Conservation (phyloP, 1,284 basidiomycete genomes). For the Microstroma glucosiphilum region DNA sequence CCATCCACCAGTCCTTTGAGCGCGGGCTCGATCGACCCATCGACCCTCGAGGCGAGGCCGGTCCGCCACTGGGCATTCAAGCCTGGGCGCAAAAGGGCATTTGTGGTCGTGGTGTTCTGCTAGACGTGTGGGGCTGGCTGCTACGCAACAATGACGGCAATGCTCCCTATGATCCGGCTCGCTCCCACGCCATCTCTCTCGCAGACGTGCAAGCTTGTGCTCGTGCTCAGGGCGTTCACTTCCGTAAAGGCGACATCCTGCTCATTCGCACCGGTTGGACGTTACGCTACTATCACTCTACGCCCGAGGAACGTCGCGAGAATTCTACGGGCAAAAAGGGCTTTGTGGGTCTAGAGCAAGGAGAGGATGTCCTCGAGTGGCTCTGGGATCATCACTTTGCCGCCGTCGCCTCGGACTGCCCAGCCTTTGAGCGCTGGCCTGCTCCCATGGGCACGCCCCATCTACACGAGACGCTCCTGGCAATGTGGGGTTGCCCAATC, state of each 20-base stretch:
- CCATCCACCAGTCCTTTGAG: slow-evolving; percentile 26
- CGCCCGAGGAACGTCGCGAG: slow-evolving; percentile 54
- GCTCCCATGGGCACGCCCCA: slow-evolving; percentile 17
- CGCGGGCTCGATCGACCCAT: slow-evolving; percentile 18
- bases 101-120: slow-evolving; percentile 64
- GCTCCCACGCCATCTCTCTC: slow-evolving; percentile 59
- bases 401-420: slow-evolving; percentile 66
- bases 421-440: slow-evolving; percentile 63
- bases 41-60: slow-evolving; percentile 15
- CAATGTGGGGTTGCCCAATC: slow-evolving; percentile 43
- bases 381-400: slow-evolving; percentile 70
- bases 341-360: slow-evolving; percentile 37
- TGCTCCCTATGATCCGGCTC: slow-evolving; percentile 58
- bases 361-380: slow-evolving; percentile 38
- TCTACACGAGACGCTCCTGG: slow-evolving; percentile 36
- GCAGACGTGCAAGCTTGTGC: slow-evolving; percentile 62
- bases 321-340: slow-evolving; percentile 13
- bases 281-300: slow-evolving; percentile 57
- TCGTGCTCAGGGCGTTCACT: slow-evolving; percentile 58
- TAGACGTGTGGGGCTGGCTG: slow-evolving; percentile 57
- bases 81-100: slow-evolving; percentile 60
- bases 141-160: slow-evolving; percentile 14
- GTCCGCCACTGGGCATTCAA: slow-evolving; percentile 29
- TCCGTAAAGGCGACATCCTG: slow-evolving; percentile 34
- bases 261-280: slow-evolving; percentile 58